Conservation (phyloP, 2,329 filamentous ascomycete species). For the Fusarium torulosum region DNA sequence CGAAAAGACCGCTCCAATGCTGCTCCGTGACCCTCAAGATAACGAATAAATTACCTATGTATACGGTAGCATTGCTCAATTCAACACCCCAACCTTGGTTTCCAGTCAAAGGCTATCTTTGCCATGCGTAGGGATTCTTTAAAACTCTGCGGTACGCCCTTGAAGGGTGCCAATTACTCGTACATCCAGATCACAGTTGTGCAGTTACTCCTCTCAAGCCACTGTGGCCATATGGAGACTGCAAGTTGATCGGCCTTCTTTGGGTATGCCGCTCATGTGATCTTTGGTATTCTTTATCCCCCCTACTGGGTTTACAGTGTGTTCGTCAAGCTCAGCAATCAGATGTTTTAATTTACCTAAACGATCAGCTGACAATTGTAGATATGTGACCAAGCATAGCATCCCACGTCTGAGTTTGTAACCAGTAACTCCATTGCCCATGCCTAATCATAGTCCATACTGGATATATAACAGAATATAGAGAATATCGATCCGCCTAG, state of each 20-base stretch:
- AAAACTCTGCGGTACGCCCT: not conserved
- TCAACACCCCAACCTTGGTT: not conserved
- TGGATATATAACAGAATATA: slow-evolving; percentile 4
- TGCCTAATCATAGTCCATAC: not conserved
- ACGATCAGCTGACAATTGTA: not conserved
- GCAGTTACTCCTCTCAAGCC: too few relatives aligned
- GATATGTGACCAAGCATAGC: not conserved
- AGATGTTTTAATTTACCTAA: not conserved
- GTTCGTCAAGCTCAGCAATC: not conserved
- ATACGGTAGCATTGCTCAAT: not conserved
- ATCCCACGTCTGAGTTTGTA: not conserved
- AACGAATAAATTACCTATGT: too few relatives aligned
- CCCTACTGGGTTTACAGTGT: not conserved
- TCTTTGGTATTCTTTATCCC: slow-evolving; percentile 1
- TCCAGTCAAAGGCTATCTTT: not conserved
- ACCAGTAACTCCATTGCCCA: slow-evolving; percentile 4
- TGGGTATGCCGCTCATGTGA: slow-evolving; percentile 23
- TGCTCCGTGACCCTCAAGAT: not conserved
- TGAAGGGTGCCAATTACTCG: not conserved
- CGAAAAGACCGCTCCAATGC: slow-evolving; percentile 16
- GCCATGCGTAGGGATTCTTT: not conserved
- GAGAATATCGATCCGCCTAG: not conserved
- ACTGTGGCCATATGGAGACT: not conserved
- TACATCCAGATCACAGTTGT: not conserved
- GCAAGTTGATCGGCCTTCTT: slow-evolving; percentile 9